phyloP scores from a whole-genome alignment of 345 rosid genomes.

The Turritis glabra region DNA sequence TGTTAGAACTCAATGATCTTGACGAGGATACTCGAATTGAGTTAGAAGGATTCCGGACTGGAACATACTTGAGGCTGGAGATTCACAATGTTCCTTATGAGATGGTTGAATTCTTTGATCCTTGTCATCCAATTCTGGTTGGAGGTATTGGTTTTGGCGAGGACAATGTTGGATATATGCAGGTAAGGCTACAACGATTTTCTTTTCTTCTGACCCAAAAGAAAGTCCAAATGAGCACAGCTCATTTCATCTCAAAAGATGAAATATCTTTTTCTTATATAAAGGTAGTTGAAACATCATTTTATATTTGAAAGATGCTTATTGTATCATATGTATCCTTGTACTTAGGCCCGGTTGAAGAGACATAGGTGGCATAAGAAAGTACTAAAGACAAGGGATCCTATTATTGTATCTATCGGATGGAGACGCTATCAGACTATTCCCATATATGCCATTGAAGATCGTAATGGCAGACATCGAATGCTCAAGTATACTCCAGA shows the following conservation, averaged over 20 bases:
- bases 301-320: background rate
- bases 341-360: slow-evolving; percentile 72
- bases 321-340: background rate
- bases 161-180: slow-evolving; percentile 93
- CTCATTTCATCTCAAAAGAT: slow-evolving; percentile 12
- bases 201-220: slow-evolving; percentile 2
- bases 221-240: background rate
- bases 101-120: slow-evolving; percentile 93
- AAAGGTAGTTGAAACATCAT: slow-evolving; percentile 5
- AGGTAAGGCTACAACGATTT: slow-evolving; percentile 52
- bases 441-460: slow-evolving; percentile 88
- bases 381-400: slow-evolving; percentile 86
- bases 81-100: slow-evolving; percentile 88
- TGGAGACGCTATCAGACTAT: slow-evolving; percentile 95
- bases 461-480: slow-evolving; percentile 80
- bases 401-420: slow-evolving; percentile 85
- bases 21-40: slow-evolving; percentile 76
- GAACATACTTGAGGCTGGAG: slow-evolving; percentile 84
- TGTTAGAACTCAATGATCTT: slow-evolving; percentile 74
- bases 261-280: background rate
- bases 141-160: slow-evolving; percentile 92
- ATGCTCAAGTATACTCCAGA: slow-evolving; percentile 97
- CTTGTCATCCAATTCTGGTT: slow-evolving; percentile 79
- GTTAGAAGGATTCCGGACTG: slow-evolving; percentile 85
- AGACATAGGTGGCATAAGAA: slow-evolving; percentile 92